Evolutionary conservation across 352 stramenopile genomes (phyloP).

Genomic region (Blastocystis sp.): DNA sequence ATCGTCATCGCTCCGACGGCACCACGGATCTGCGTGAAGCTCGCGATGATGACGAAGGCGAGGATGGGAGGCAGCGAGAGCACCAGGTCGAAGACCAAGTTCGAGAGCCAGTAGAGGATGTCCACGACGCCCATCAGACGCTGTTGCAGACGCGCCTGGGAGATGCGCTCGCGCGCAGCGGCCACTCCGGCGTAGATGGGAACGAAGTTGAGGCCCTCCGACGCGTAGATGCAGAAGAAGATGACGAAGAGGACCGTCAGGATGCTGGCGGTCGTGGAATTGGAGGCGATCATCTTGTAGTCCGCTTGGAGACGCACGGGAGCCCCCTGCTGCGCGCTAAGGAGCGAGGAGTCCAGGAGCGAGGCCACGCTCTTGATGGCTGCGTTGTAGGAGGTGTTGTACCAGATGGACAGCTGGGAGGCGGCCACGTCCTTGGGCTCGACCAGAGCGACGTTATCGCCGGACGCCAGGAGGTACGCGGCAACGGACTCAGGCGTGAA

Average conservation of each 20-base stretch:
- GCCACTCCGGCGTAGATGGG: conserved; percentile 61
- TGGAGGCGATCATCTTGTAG: conserved; percentile 5
- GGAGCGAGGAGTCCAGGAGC: background rate
- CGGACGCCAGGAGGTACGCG: background rate
- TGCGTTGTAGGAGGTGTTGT: conserved; percentile 32
- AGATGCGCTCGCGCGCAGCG: conserved; percentile 27
- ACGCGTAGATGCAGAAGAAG: conserved; percentile 60
- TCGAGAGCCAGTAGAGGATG: conserved; percentile 29
- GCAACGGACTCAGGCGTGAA: background rate
- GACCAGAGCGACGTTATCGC: background rate
- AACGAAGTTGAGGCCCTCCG: conserved; percentile 62
- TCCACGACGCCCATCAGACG: conserved; percentile 50
- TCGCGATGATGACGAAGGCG: background rate
- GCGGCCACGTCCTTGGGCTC: background rate
- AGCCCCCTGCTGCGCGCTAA: background rate
- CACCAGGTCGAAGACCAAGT: conserved; percentile 4
- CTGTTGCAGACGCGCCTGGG: conserved; percentile 46
- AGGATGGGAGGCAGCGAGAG: background rate
- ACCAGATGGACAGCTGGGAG: conserved; percentile 18
- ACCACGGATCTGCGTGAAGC: background rate
- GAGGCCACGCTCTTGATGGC: background rate
- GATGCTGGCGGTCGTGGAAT: background rate
- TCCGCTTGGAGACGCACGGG: background rate
- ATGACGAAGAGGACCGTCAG: conserved; percentile 27
- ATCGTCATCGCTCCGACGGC: background rate